Percentiles rank a stretch among this genome's conserved stretches.
These are phyloP conservation scores for Euclidium syriacum DNA, from an alignment of 345 rosid species.

Conservation along the genomic window DNA sequence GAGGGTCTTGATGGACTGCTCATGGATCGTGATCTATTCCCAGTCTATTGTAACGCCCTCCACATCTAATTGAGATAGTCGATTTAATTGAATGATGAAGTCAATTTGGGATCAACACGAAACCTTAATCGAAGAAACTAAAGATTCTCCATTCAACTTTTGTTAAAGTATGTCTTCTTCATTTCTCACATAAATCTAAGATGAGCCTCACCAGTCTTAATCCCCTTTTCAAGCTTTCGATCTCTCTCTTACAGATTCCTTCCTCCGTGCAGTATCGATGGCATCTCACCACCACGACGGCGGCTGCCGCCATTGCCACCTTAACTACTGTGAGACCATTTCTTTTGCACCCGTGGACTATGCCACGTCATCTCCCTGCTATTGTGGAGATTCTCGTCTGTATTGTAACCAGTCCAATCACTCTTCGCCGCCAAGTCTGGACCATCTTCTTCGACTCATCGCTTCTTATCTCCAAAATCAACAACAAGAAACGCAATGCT, in stretches of 20 bases:
- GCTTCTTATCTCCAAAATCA: conserved; percentile 40
- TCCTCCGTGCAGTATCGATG: conserved; percentile 34
- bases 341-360: background rate
- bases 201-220: background rate
- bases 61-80: too few species aligned
- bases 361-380: conserved; percentile 16
- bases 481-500: conserved; percentile 13
- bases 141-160: too few species aligned
- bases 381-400: conserved; percentile 17
- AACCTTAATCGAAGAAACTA: too few species aligned
- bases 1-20: too few species aligned
- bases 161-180: too few species aligned
- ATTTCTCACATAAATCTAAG: too few species aligned
- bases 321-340: conserved; percentile 17
- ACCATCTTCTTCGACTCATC: conserved; percentile 51
- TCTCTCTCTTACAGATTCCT: background rate
- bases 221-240: background rate
- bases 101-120: too few species aligned
- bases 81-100: too few species aligned
- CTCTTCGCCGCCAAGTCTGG: conserved; percentile 30
- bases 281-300: conserved; percentile 41
- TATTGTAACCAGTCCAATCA: conserved; percentile 7
- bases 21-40: too few species aligned
- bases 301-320: conserved; percentile 18
- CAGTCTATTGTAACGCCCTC: too few species aligned